Base-by-base conservation (phyloP, 2,329 filamentous ascomycete species). In the Sarocladium brachiariae region DNA sequence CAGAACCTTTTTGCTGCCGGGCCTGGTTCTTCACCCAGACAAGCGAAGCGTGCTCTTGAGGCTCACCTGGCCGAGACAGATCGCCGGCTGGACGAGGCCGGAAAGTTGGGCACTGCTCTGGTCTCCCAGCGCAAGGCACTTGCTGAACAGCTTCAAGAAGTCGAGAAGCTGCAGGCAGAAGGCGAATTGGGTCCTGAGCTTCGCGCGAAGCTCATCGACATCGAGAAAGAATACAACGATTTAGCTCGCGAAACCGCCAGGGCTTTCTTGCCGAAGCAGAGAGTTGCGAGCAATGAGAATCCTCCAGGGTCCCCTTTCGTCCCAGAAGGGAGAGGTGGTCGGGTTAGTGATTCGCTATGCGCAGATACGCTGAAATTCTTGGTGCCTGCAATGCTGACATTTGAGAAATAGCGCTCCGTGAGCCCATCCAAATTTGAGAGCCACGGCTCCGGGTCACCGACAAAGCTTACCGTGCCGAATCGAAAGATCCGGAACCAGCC, bases 151-250 rank as follows among this genome's bases (percentile, higher is more conserved):
- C 70, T 99, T 52, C 83, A 84, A 59, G 90, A 97, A 62, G 84
- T 99, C 2, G 88, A 95, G 59, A 81, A 84, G 62, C 75, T 88
- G 53, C 77, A 89, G 60, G 75, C 80, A 39, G 87, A 93, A 58
- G 81, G 81, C 21, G 87, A 96, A 55, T 81, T 97, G 49, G 84
- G 85, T 0, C 83, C 87, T 3, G 91, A 96, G 57, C 72, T 99
- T 60, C 87, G 87, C 53, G 80, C 86, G 61, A 90, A 87, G 68
- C 77, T 99, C 50, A 77, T 82, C 13, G 90, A 95, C 55, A 83
- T 99, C 53, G 93, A 99, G 67, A 88, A 83, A 66, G 93, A 99
- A 62, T 97, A 95, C 71, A 92, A 95, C 65, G 91, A 96, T 63
- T 84, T 97, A 43, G 90, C 91, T 11, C 80, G 86, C 55, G 92